Base-by-base conservation (phyloP, 768 basidiomycete genomes). In the Neoboletus subvelutipes region DNA sequence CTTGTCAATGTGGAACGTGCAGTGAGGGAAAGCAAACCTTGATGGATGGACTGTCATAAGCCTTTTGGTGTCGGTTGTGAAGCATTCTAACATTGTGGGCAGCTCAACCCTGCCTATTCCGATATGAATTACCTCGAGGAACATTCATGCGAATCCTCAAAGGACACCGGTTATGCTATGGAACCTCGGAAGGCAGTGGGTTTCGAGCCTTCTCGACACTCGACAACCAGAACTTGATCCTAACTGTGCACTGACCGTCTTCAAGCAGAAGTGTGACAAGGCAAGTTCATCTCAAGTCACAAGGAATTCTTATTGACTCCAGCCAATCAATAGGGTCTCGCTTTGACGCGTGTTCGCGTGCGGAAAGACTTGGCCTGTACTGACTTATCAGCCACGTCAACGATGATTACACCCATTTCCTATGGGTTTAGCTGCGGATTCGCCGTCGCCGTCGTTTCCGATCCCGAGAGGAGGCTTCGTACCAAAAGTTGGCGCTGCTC, bases 391-490 rank as follows among this genome's bases (percentile, higher is more conserved):
- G 13, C 31, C 31, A 31, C 8, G 13, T 47, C 45, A 28, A 4
- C 17, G 20, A 24, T 42, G 22, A 24, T 43, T 2, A 24, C 18
- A 2, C 26, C 5, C 42, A 7, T 43, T 43, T 43, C 24, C 7
- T 43, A 24, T 24, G 42, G 13, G 11, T 6, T 15, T 22, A 22
- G 43, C 18, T 40, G 41, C 20, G 42, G 36, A 33, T 17, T 42
- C 59, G 15, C 41, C 42, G 37, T 41, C 45, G 15, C 34, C 48
- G 45, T 52, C 36, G 57, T 17, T 54, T 29, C 71, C 71, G 20
- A 65, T 88, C 28, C 85, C 82, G 0, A 71, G 87, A 15, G 76
- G 86, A 0, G 85, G 87, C 47, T 90, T 91, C 64, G 77, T 83
- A 55, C 88, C 90, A 0, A 78, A 79, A 54, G 76, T 75, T 10